Evolutionary conservation across 345 rosid genomes (phyloP), one percentile per base, ranked within the genome.

Genomic region (Psidium friedrichsthalianum): DNA sequence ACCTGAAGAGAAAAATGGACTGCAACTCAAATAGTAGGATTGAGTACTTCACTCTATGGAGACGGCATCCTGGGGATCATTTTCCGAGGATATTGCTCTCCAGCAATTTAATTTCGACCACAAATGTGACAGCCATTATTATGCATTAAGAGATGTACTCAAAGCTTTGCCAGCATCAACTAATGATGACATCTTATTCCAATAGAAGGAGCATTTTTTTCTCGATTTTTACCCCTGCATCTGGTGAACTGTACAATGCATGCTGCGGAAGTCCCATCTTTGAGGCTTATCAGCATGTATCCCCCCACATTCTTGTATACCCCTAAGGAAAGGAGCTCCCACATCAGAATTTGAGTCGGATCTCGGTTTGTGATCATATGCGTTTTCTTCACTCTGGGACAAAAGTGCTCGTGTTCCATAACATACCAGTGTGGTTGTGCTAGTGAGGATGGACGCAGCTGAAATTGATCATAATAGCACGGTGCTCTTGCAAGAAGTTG

Each of bases 81-180:
- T 94, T 94, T 87, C 98, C 94, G 91, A 92, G 92, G 88, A 97
- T 97, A 88, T 89, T 96, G 85, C 94, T 97, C 53, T 91, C 99
- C 7, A 90, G 93, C 90, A 96, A 95, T 90, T 86, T 97, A 87
- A 92, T 96, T 84, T 92, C 95, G 13, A 96, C 85, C 99, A 97
- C 87, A 94, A 92, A 89, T 97, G 99, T 52, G 99, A 94, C 86
- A 94, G 94, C 91, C 99, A 97, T 89, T 93, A 92, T 90, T 92
- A 90, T 8, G 99, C 98, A 2, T 87, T 97, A 21, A 86, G 99
- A 88, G 99, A 97, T 86, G 98, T 95, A 27, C 93, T 94, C 36
- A 97, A 97, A 92, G 94, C 95, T 61, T 89, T 96, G 87, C 94
- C 98, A 3, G 84, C 84, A 80, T 87, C 91, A 69, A 59, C 78